phyloP scores from a whole-genome alignment of 345 rosid genomes.

The Tarenaya hassleriana region DNA sequence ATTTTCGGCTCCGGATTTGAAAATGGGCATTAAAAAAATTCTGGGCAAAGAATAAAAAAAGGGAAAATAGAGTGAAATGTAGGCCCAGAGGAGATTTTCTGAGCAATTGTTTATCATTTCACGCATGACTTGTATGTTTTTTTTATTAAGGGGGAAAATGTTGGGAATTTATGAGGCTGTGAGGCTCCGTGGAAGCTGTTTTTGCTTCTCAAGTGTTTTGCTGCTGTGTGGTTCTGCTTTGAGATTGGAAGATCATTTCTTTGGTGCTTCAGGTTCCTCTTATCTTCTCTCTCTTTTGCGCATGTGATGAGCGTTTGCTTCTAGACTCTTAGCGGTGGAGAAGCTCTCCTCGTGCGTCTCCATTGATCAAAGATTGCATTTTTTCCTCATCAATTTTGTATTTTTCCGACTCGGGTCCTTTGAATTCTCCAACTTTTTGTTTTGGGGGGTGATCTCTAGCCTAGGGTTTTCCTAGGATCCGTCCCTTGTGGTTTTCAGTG shows the following conservation, averaged over 20 bases:
- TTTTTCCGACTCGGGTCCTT: constrained; percentile 22
- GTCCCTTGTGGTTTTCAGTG: background rate
- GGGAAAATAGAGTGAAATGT: too few relatives aligned
- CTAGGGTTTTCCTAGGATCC: constrained; percentile 11
- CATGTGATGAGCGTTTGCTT: background rate
- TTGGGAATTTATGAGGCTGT: constrained; percentile 51
- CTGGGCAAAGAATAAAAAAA: too few relatives aligned
- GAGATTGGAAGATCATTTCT: constrained; percentile 41
- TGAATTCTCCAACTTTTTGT: constrained; percentile 16
- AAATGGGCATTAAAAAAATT: too few relatives aligned
- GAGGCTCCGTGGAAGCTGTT: constrained; percentile 22
- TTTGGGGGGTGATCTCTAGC: constrained; percentile 16
- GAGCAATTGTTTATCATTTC: constrained; percentile 16
- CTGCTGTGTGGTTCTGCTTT: constrained; percentile 63
- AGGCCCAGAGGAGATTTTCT: background rate
- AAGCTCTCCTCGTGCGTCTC: constrained; percentile 23
- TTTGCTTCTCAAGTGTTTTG: constrained; percentile 20
- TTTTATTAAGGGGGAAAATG: constrained; percentile 21
- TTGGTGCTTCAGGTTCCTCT: constrained; percentile 34
- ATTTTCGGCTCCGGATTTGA: too few relatives aligned
- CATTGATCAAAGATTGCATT: constrained; percentile 15
- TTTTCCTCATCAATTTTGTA: constrained; percentile 15
- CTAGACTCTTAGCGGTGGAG: constrained; percentile 19
- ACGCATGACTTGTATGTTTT: constrained; percentile 27
- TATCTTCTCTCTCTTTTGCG: constrained; percentile 27